phyloP scores from a whole-genome alignment of 129 eudicot species.

The Sambucus nigra region DNA sequence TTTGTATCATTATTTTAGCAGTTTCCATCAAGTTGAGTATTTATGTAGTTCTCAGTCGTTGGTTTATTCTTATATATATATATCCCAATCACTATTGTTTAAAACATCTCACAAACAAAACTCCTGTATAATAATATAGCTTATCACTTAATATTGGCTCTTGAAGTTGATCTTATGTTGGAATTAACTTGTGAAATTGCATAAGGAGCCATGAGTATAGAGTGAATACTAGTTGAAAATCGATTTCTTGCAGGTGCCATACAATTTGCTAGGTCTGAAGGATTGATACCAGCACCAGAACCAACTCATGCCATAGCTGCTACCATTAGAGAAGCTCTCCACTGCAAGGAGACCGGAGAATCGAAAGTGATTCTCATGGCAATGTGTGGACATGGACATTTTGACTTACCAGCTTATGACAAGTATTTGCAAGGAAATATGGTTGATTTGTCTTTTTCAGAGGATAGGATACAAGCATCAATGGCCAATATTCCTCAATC shows the following conservation, averaged over 20 bases:
- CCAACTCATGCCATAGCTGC: conserved; percentile 99
- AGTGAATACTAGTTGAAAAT: neutral
- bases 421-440: conserved; percentile 70
- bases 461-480: conserved; percentile 59
- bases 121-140: too few relatives aligned
- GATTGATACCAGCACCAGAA: conserved; percentile 93
- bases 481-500: conserved; percentile 56
- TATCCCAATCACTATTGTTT: too few relatives aligned
- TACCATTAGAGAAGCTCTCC: conserved; percentile 86
- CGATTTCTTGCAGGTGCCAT: conserved; percentile 58
- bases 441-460: conserved; percentile 66
- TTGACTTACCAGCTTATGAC: conserved; percentile 73
- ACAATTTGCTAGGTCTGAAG: conserved; percentile 82
- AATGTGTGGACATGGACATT: conserved; percentile 92
- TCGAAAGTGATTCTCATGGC: conserved; percentile 87
- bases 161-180: neutral
- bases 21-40: too few relatives aligned
- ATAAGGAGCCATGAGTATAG: neutral
- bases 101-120: too few relatives aligned
- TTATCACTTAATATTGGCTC: too few relatives aligned
- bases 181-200: neutral
- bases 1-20: too few relatives aligned
- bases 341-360: conserved; percentile 85
- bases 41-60: too few relatives aligned
- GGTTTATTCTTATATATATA: too few relatives aligned